Evolutionary conservation across 2,329 filamentous ascomycete species (phyloP), one percentile per base, ranked within the genome.

Genomic region (Pochonia chlamydosporia): DNA sequence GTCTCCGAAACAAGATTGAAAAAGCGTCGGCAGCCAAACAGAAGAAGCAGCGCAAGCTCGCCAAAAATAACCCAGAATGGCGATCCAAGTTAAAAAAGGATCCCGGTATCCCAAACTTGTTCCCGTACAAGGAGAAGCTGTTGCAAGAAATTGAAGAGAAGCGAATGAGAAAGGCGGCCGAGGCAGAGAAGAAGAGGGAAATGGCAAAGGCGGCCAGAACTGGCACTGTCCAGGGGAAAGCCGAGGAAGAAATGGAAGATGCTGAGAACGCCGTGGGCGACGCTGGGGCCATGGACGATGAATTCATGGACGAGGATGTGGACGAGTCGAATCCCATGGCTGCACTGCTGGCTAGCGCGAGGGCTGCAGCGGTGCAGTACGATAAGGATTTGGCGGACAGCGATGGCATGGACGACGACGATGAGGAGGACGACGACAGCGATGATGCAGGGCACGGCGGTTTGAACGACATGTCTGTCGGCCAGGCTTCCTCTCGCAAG

Each of bases 21-120:
- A 99, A 99, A 72, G 85, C 87, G 20, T 89, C 91, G 45, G 81
- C 81, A 36, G 84, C 88, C 52, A 99, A 99, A 75, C 89, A 96
- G 71, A 83, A 84, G 64, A 99, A 99, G 71, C 74, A 83, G 52
- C 85, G 84, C 63, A 97, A 96, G 76, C 76, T 83, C 48, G 89
- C 87, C 47, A 97, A 96, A 75, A 90, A 95, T 81, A 96, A 96
- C 67, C 92, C 93, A 28, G 83, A 96, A 88, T 97, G 93, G 90
- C 83, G 87, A 58, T 91, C 89, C 50, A 88, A 90, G 67, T 66
- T 96, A 57, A 97, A 96, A 81, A 99, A 97, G 74, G 93, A 99
- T 61, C 93, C 92, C 21, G 93, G 93, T 42, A 96, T 99, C 52
- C 93, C 93, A 35, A 99, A 97, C 63, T 72, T 96, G 30, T 99